These are phyloP conservation scores for Aechmea fasciata DNA, from an alignment of 176 grass and related monocot genomes.

Conservation along the genomic window DNA sequence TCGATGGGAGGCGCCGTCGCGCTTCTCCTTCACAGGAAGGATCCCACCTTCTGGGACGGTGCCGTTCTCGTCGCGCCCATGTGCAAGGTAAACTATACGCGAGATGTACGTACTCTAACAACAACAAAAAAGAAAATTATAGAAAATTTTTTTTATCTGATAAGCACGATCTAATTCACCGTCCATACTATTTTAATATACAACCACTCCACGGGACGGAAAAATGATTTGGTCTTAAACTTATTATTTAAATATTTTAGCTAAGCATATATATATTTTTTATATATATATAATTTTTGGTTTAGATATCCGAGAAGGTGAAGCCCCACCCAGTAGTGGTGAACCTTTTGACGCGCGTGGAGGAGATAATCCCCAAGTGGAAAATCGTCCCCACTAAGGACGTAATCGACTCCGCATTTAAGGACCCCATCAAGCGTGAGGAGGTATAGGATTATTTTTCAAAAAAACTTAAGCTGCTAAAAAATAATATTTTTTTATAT, in stretches of 20 bases:
- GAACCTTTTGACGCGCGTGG: constrained; percentile 55
- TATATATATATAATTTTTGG: background rate
- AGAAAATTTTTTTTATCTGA: no score
- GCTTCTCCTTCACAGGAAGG: constrained; percentile 62
- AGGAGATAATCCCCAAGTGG: constrained; percentile 93
- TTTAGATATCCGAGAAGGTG: constrained; percentile 81
- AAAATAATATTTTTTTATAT: no score
- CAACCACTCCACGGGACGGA: no score
- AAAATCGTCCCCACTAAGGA: constrained; percentile 90
- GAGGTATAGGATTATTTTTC: constrained; percentile 17
- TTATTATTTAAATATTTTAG: no score
- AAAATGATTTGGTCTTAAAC: no score
- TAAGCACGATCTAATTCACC: no score
- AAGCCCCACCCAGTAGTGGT: constrained; percentile 67
- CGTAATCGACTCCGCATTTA: constrained; percentile 76
- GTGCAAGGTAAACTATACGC: constrained; percentile 56
- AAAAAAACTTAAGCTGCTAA: no score
- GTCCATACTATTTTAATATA: no score
- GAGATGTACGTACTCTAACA: no score
- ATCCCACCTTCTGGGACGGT: constrained; percentile 80
- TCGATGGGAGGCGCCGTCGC: constrained; percentile 83
- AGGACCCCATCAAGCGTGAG: constrained; percentile 76
- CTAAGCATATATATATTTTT: background rate
- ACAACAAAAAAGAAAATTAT: no score
- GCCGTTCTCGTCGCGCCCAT: constrained; percentile 70